These are phyloP conservation scores for Cerioporus squamosus DNA, from an alignment of 1,284 basidiomycete genomes.

Conservation along the genomic window DNA sequence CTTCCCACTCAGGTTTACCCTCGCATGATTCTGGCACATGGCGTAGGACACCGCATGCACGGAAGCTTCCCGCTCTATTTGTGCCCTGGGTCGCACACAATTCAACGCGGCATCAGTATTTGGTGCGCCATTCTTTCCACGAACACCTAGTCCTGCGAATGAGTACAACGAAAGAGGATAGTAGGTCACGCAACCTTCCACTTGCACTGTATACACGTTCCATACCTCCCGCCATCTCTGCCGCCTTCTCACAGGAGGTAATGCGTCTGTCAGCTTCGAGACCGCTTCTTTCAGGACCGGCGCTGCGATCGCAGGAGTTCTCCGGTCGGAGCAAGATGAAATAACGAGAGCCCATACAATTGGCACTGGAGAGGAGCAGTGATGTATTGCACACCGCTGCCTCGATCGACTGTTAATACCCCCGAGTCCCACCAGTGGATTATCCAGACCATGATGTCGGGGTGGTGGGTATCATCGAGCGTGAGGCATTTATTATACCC, in stretches of 20 bases:
- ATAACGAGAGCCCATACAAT: not conserved
- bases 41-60: not conserved
- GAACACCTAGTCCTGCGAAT: not conserved
- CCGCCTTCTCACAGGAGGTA: too few relatives aligned
- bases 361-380: too few relatives aligned
- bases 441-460: not conserved
- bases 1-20: not conserved
- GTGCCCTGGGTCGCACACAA: not conserved
- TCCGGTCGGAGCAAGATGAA: too few relatives aligned
- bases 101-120: not conserved
- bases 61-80: not conserved
- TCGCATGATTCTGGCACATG: not conserved
- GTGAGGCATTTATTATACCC: not conserved
- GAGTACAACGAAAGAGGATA: too few relatives aligned
- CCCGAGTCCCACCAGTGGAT: not conserved
- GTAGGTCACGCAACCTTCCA: too few relatives aligned
- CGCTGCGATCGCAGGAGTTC: too few relatives aligned
- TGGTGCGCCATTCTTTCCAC: not conserved
- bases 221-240: too few relatives aligned
- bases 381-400: not conserved
- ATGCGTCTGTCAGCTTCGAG: too few relatives aligned
- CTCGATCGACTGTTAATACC: not conserved
- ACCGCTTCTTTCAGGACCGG: too few relatives aligned
- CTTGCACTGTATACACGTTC: too few relatives aligned
- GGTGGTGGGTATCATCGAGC: not conserved